Percentiles rank a stretch among this genome's conserved stretches.
These are phyloP conservation scores for Ophiosphaerella herpotricha DNA, from an alignment of 2,329 filamentous ascomycete species.

Conservation along the genomic window DNA sequence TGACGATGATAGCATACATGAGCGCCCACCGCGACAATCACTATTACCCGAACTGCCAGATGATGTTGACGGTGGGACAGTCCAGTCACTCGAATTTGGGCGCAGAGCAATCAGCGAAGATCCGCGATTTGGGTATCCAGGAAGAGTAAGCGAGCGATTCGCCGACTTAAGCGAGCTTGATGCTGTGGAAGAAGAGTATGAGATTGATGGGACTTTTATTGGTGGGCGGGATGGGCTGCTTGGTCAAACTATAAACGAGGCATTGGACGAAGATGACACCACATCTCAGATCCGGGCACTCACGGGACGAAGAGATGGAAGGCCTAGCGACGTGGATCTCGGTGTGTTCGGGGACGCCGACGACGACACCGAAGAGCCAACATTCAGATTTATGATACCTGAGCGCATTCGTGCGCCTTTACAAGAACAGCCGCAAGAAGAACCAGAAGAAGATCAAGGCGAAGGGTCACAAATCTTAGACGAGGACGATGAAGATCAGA, in stretches of 20 bases:
- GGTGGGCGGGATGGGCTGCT: constrained; percentile 45
- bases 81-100: constrained; percentile 56
- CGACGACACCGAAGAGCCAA: constrained; percentile 44
- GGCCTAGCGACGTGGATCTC: constrained; percentile 36
- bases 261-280: constrained; percentile 35
- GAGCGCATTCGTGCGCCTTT: constrained; percentile 34
- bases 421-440: constrained; percentile 18
- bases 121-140: constrained; percentile 47
- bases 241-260: constrained; percentile 43
- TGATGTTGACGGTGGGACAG: constrained; percentile 48
- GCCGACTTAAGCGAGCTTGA: constrained; percentile 51
- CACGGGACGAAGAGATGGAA: constrained; percentile 36
- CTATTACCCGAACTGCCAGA: constrained; percentile 41
- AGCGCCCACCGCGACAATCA: constrained; percentile 45
- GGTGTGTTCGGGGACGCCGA: constrained; percentile 40
- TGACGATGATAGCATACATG: constrained; percentile 50
- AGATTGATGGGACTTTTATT: constrained; percentile 51
- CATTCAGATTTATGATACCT: constrained; percentile 46
- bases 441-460: constrained; percentile 9
- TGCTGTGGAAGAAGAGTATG: constrained; percentile 40
- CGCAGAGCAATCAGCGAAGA: constrained; percentile 46
- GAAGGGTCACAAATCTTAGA: constrained; percentile 4
- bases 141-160: constrained; percentile 58
- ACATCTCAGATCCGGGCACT: constrained; percentile 35
- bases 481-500: constrained; percentile 22